Base-by-base conservation (phyloP, 1,284 basidiomycete genomes). In the Trametes polyzona region DNA sequence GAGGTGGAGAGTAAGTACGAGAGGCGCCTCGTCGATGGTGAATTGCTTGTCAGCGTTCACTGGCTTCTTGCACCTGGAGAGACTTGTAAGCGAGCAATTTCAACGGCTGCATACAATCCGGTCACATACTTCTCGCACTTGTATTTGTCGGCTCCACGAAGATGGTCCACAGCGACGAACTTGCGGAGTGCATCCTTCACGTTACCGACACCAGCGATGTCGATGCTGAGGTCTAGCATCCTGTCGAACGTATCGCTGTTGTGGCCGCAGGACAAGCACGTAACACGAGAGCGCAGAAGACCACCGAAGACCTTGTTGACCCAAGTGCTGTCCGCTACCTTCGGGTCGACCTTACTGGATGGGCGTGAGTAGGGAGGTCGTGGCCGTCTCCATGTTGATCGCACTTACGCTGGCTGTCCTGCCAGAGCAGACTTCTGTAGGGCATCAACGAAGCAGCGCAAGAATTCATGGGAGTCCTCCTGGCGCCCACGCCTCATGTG, bases 381-480 rank as follows among this genome's bases (percentile, higher is more conserved):
- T 2, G n/a, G n/a, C n/a, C n/a, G n/a, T n/a, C n/a, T n/a, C n/a
- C n/a, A n/a, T n/a, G n/a, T n/a, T n/a, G n/a, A n/a, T n/a, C n/a
- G n/a, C n/a, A n/a, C 85, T 66, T 70, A 93, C 90, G 87, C 84
- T 55, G 89, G 78, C 49, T 84, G 74, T 21, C 87, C 90, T 41
- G 83, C 82, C 51, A 96, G 77, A 70, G 91, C 93, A 9, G 90
- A 86, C 68, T 89, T 92, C 73, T 98, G 96, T 52, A 98, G 74
- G 24, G 90, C 90, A 68, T 99, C 97, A 33, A 98, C 87, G 23
- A 92, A 87, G 73, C 98, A 97, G 27, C 97, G 88, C 50, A 99
- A 84, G 69, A 99, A 99, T 74, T 99, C 97, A 73, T 99, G 97
- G 3, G 96, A 90, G 72, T 99, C 97, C 72, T 99, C 97, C 74